These are phyloP conservation scores for Colletotrichum brevisporum DNA, from an alignment of 2,329 filamentous ascomycete genomes.

Conservation along the genomic window DNA sequence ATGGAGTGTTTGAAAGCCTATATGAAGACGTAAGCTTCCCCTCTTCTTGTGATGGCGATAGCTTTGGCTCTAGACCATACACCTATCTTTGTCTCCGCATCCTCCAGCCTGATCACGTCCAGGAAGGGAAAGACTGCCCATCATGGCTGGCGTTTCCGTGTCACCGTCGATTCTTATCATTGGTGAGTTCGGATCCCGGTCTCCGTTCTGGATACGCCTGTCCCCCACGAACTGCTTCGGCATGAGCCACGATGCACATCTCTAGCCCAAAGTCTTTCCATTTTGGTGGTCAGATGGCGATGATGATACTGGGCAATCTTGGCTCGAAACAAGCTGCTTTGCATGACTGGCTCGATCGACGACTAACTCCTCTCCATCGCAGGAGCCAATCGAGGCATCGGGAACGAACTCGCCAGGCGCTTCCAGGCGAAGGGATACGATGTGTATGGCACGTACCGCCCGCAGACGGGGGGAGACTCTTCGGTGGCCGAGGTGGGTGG, in stretches of 20 bases:
- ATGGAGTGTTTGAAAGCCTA: not conserved
- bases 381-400: slow-evolving; percentile 1
- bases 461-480: not conserved
- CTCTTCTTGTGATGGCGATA: not conserved
- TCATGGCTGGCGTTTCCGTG: not conserved
- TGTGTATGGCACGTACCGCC: not conserved
- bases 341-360: not conserved
- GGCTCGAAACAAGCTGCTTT: not conserved
- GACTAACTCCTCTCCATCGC: not conserved
- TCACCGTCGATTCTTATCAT: not conserved
- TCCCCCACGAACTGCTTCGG: not conserved
- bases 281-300: not conserved
- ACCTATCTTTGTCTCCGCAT: not conserved
- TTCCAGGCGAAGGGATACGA: not conserved
- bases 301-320: not conserved
- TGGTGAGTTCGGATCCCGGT: not conserved
- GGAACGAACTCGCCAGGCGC: not conserved
- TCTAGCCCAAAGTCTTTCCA: not conserved
- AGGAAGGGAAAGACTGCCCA: not conserved
- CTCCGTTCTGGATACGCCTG: not conserved
- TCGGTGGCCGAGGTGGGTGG: not conserved
- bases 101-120: not conserved
- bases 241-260: not conserved
- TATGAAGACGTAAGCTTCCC: not conserved
- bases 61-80: not conserved